A percentile compares a stretch with the other conserved stretches of the same genome.
These are phyloP conservation scores for Linnemannia elongata DNA, from an alignment of 192 early-diverging fungal genomes.

Conservation along the genomic window DNA sequence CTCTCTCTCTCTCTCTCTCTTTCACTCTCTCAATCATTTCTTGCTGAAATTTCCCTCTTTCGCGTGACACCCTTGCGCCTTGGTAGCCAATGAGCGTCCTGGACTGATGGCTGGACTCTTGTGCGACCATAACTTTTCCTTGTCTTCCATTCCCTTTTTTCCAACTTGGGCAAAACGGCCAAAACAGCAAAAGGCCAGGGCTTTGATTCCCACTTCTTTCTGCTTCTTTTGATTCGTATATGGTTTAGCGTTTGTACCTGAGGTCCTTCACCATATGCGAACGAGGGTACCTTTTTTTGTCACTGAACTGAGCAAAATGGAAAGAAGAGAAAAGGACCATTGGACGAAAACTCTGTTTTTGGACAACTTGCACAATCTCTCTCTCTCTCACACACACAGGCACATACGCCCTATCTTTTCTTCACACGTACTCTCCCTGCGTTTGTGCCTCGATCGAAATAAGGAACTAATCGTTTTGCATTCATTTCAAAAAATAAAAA, in stretches of 20 bases:
- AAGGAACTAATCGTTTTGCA: too few species aligned
- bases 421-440: neutral
- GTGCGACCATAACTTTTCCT: neutral
- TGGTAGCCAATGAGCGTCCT: constrained; percentile 5
- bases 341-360: constrained; percentile 5
- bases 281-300: neutral
- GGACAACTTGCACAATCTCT: neutral
- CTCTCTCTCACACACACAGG: neutral
- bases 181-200: neutral
- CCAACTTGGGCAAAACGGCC: neutral
- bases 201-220: neutral
- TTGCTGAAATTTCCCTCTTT: neutral
- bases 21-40: neutral
- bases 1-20: neutral
- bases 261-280: neutral
- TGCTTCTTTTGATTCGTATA: neutral
- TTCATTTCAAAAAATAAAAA: neutral
- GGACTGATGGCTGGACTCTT: neutral
- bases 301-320: neutral
- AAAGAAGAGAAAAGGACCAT: neutral
- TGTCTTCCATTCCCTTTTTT: neutral
- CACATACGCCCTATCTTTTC: neutral
- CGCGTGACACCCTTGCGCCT: neutral
- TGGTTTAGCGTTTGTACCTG: neutral
- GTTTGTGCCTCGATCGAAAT: neutral